phyloP scores from a whole-genome alignment of 768 basidiomycete genomes.

The Boletales sp. region DNA sequence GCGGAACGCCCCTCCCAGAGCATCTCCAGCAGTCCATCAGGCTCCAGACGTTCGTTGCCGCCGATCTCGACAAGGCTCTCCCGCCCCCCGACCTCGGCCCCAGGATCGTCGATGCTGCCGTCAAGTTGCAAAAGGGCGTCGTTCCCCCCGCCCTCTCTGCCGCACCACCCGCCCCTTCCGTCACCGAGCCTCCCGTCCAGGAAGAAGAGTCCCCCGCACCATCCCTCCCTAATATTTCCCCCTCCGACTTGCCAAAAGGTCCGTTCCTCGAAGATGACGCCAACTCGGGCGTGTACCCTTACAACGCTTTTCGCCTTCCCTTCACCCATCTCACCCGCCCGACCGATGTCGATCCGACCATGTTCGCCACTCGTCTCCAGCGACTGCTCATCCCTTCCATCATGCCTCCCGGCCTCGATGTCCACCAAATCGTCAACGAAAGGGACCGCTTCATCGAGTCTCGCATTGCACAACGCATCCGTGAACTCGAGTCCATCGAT shows the following conservation, averaged over 20 bases:
- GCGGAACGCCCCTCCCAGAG: constrained; percentile 66
- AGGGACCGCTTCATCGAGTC: constrained; percentile 89
- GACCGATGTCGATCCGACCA: constrained; percentile 53
- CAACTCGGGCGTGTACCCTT: constrained; percentile 82
- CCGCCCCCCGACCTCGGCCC: constrained; percentile 57
- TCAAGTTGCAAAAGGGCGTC: constrained; percentile 63
- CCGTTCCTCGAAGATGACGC: constrained; percentile 77
- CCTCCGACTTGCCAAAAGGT: constrained; percentile 64
- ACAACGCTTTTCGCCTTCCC: constrained; percentile 86
- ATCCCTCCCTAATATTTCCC: constrained; percentile 38
- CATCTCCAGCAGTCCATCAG: constrained; percentile 67
- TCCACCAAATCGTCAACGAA: constrained; percentile 87
- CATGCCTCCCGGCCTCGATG: constrained; percentile 90
- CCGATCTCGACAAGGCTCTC: constrained; percentile 63
- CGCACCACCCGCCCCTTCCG: constrained; percentile 5
- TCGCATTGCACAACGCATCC: constrained; percentile 82
- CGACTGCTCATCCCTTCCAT: constrained; percentile 83
- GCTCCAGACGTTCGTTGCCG: constrained; percentile 55
- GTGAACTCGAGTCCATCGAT: constrained; percentile 77
- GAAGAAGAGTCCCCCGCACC: constrained; percentile 48
- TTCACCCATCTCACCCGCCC: constrained; percentile 75
- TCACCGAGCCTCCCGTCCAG: constrained; percentile 44
- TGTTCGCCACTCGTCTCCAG: constrained; percentile 72
- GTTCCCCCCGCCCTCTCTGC: constrained; percentile 27
- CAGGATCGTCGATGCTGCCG: constrained; percentile 69